Base-by-base conservation (phyloP, 305 asterid species). In the Plantago lanceolata region DNA sequence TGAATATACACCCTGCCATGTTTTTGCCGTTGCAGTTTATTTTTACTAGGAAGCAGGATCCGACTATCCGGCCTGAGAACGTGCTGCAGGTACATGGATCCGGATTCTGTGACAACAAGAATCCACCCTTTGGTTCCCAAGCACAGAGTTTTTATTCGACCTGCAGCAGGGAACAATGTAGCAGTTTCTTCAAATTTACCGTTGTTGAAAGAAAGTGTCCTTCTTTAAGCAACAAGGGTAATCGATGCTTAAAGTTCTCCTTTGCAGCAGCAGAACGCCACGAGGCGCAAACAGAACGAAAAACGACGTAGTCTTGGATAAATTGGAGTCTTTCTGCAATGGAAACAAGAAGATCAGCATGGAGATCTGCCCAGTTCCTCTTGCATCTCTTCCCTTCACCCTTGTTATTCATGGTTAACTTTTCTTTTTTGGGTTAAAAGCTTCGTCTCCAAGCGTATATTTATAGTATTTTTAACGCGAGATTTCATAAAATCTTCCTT, bases 261-360 rank as follows among this genome's bases (percentile, higher is more conserved):
- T 56, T 56, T 12, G 24, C 8, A 4, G 61, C 61, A 28, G 45
- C 45, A 7, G 61, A 56, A 24, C 61, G 61, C 43, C 61, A 56
- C 44, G 61, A 15, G 61, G 21, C 45, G 21, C 61, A 56, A 15
- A 56, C 61, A 0, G 16, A 28, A 56, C 19, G 35, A 56, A 56
- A 56, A 24, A 35, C 43, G 3, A 55, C 7, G 2, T 21, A 13
- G 16, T 56, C 61, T 6, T 56, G 14, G 8, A 56, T 16, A 12
- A 0, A 16, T 6, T 29, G 8, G 13, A 56, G 9, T 3, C 21
- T 56, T 5, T 19, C 12, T 15, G 43, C 44, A 6, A 56, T 29
- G 13, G 15, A 3, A 29, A 28, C 4, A 3, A 56, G 20, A 26
- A 56, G 13, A 26, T 56, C 44, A 0, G 6, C 14, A 14, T 5